phyloP scores from a whole-genome alignment of 2,329 filamentous ascomycete species.

The Ascochyta viciae-villosae region DNA sequence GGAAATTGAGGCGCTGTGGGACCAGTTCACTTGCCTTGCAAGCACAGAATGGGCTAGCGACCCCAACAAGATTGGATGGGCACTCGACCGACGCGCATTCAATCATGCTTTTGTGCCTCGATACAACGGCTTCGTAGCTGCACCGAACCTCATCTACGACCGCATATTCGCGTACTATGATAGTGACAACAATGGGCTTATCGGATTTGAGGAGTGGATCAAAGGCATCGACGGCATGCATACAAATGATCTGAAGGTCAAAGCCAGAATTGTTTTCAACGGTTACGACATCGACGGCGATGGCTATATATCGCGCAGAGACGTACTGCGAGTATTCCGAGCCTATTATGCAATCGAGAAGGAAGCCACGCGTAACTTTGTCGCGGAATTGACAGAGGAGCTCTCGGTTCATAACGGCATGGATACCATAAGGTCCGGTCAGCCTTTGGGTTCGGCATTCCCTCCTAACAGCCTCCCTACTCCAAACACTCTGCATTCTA shows the following conservation, averaged over 20 bases:
- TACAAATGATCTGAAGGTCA: constrained; percentile 55
- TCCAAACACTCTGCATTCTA: constrained; percentile 16
- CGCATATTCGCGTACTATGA: constrained; percentile 98
- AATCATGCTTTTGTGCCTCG: constrained; percentile 87
- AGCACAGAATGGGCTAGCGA: constrained; percentile 84
- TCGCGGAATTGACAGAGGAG: constrained; percentile 77
- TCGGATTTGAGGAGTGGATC: constrained; percentile 91
- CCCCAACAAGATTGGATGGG: constrained; percentile 76
- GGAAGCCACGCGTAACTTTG: constrained; percentile 83
- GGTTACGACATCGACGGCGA: constrained; percentile 92
- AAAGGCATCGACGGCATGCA: constrained; percentile 75
- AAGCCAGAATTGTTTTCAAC: constrained; percentile 70
- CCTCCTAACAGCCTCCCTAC: constrained; percentile 46
- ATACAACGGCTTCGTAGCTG: constrained; percentile 77
- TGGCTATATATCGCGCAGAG: constrained; percentile 82
- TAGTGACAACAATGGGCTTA: constrained; percentile 84
- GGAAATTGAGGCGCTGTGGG: constrained; percentile 92
- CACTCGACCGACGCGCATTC: constrained; percentile 92
- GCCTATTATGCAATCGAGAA: constrained; percentile 92
- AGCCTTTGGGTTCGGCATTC: constrained; percentile 57
- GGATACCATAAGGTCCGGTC: constrained; percentile 52
- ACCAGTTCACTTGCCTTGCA: constrained; percentile 95
- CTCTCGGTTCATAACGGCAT: constrained; percentile 65
- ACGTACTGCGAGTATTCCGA: constrained; percentile 89
- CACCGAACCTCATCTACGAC: constrained; percentile 91